phyloP scores from a whole-genome alignment of 495 filamentous ascomycete genomes.

The Podospora sp. region DNA sequence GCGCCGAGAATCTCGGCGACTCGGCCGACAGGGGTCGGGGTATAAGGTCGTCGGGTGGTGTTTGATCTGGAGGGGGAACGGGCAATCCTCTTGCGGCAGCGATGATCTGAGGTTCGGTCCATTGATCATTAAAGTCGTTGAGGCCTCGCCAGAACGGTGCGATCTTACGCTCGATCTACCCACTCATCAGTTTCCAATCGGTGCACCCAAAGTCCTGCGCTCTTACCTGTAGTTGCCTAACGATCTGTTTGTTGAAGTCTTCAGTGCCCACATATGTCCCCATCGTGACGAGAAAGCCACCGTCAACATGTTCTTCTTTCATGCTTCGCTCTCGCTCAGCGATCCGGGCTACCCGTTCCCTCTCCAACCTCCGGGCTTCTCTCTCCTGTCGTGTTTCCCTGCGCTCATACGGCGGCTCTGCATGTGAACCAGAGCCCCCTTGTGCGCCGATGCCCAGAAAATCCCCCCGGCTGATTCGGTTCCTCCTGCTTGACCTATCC shows the following conservation, averaged over 20 bases:
- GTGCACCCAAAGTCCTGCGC: background rate
- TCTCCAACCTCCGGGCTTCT: slow-evolving; percentile 82
- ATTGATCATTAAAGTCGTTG: slow-evolving; percentile 82
- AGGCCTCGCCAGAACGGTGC: slow-evolving; percentile 96
- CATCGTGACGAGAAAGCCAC: slow-evolving; percentile 91
- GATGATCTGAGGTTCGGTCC: slow-evolving; percentile 92
- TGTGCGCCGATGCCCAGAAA: slow-evolving; percentile 27
- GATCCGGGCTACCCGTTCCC: slow-evolving; percentile 69
- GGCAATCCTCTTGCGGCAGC: slow-evolving; percentile 84
- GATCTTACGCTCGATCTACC: slow-evolving; percentile 84
- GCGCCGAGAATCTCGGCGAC: slow-evolving; percentile 34
- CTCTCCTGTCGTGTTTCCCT: slow-evolving; percentile 90
- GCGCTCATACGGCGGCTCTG: slow-evolving; percentile 51
- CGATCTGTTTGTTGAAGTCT: slow-evolving; percentile 88
- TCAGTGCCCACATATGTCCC: slow-evolving; percentile 90
- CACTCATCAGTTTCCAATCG: slow-evolving; percentile 5
- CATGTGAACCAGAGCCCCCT: slow-evolving; percentile 30
- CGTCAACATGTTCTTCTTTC: slow-evolving; percentile 90
- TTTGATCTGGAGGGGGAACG: slow-evolving; percentile 81
- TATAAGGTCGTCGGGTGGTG: slow-evolving; percentile 67
- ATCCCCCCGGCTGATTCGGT: slow-evolving; percentile 35
- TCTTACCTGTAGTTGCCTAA: slow-evolving; percentile 88
- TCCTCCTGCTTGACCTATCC: slow-evolving; percentile 28
- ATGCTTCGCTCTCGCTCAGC: slow-evolving; percentile 92
- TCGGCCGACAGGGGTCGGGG: slow-evolving; percentile 48